Evolutionary conservation across 2,329 filamentous ascomycete genomes (phyloP), one percentile per base, ranked within the genome.

Genomic region (Salinomyces thailandicus): DNA sequence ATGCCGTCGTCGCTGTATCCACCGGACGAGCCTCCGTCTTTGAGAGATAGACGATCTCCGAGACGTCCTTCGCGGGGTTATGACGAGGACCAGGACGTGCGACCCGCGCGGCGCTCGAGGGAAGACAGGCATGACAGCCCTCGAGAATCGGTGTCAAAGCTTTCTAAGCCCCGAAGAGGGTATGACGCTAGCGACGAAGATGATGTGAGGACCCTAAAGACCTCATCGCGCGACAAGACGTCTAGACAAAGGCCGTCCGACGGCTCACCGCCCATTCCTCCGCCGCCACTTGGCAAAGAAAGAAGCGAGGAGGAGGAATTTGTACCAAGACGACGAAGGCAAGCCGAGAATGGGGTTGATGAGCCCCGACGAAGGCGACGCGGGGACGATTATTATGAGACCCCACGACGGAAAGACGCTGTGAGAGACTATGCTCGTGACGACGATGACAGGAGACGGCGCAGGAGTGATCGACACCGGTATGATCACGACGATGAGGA

Each of bases 151-250:
- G 18, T 18, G 9, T 26, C 22, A 8, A 26, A n/a, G n/a, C 22
- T n/a, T n/a, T 26, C 38, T 12, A 31, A 39, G 33, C 36, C 38
- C 19, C 35, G 36, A 35, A 46, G 50, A 22, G 44, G 38, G 3
- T 55, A 53, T 39, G 49, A 53, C 37, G 50, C 48, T 4, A 52
- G 47, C 33, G 52, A 55, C 33, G 52, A 54, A 33, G 49, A 52
- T 27, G 49, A 52, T 28, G 36, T 46, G 27, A 19, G 34, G 7
- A 43, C 45, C 7, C 32, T 44, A n/a, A 32, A 33, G 8, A 32
- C 38, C 4, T 31, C 35, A 13, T 36, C 33, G 16, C 18, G 19
- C 5, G 24, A 30, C 15, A 27, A 28, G 11, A n/a, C 15, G 12
- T 19, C 35, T 17, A 19, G 41, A 27, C 31, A 28, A 14, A 31